Evolutionary conservation across 108 stramenopile genomes (phyloP).

Genomic region (Cyclotella kingstonii): DNA sequence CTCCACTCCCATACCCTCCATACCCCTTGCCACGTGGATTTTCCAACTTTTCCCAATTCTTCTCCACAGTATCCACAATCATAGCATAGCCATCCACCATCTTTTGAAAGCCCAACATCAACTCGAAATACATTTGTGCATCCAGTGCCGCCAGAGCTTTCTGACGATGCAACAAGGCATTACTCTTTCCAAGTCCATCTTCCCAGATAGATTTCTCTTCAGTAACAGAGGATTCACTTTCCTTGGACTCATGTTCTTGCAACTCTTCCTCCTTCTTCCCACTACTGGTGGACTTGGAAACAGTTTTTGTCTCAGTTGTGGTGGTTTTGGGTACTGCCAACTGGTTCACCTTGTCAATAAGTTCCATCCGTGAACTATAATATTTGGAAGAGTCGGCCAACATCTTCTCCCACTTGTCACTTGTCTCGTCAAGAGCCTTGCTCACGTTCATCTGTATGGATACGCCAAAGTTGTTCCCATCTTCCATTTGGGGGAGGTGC

Average conservation of each 20-base stretch:
- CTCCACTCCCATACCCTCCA: slow-evolving; percentile 45
- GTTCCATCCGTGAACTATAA: slow-evolving; percentile 43
- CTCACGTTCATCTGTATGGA: slow-evolving; percentile 64
- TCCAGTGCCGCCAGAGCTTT: slow-evolving; percentile 44
- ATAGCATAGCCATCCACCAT: slow-evolving; percentile 48
- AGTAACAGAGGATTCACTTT: slow-evolving; percentile 21
- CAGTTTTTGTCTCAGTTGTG: slow-evolving; percentile 18
- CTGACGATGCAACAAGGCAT: slow-evolving; percentile 33
- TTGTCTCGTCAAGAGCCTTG: slow-evolving; percentile 46
- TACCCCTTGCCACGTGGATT: slow-evolving; percentile 49
- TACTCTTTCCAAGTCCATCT: slow-evolving; percentile 9
- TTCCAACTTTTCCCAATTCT: slow-evolving; percentile 58
- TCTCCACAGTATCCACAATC: slow-evolving; percentile 53
- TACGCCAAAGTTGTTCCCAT: slow-evolving; percentile 84
- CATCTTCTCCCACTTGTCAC: slow-evolving; percentile 39
- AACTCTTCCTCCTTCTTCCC: no score
- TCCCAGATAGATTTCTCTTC: slow-evolving; percentile 34
- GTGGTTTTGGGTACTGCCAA: slow-evolving; percentile 40
- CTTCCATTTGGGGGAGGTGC: slow-evolving; percentile 53
- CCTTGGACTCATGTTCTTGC: slow-evolving; percentile 30
- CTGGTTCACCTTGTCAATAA: neutral
- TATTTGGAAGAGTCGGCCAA: slow-evolving; percentile 52
- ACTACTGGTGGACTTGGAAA: no score
- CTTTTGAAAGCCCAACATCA: slow-evolving; percentile 22
- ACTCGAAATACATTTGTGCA: slow-evolving; percentile 42